These are phyloP conservation scores for Neocucurbitaria cava DNA, from an alignment of 2,329 filamentous ascomycete genomes.

Conservation along the genomic window DNA sequence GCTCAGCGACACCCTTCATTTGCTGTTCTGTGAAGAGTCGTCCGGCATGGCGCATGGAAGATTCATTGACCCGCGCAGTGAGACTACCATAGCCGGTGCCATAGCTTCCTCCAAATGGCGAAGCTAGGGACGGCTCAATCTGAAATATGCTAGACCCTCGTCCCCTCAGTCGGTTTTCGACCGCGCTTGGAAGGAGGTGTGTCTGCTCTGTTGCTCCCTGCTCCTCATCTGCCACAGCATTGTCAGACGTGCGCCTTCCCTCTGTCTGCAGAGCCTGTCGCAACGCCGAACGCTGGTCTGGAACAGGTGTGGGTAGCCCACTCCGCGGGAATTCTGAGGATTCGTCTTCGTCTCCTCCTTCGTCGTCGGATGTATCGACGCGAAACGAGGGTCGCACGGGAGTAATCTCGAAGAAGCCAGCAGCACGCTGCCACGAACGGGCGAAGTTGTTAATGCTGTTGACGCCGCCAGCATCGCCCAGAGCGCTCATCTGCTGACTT, in stretches of 20 bases:
- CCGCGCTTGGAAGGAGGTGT: slow-evolving; percentile 34
- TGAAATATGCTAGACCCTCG: slow-evolving; percentile 55
- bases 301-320: slow-evolving; percentile 37
- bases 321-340: slow-evolving; percentile 41
- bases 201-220: slow-evolving; percentile 40
- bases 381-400: slow-evolving; percentile 79
- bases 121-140: slow-evolving; percentile 64
- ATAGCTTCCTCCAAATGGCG: slow-evolving; percentile 76
- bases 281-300: slow-evolving; percentile 52
- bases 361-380: slow-evolving; percentile 46
- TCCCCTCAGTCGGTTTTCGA: slow-evolving; percentile 38
- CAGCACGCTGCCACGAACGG: slow-evolving; percentile 88
- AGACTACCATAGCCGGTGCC: slow-evolving; percentile 68
- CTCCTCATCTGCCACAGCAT: slow-evolving; percentile 47
- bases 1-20: slow-evolving; percentile 49
- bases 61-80: slow-evolving; percentile 63
- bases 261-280: slow-evolving; percentile 49
- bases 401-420: slow-evolving; percentile 85
- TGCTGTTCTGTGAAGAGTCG: slow-evolving; percentile 58
- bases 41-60: slow-evolving; percentile 63
- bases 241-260: slow-evolving; percentile 47
- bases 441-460: slow-evolving; percentile 96
- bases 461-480: slow-evolving; percentile 80
- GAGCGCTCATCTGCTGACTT: slow-evolving; percentile 57
- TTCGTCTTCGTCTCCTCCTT: slow-evolving; percentile 28